Base-by-base conservation (phyloP, 2,329 filamentous ascomycete species). In the Penicillium sp. region DNA sequence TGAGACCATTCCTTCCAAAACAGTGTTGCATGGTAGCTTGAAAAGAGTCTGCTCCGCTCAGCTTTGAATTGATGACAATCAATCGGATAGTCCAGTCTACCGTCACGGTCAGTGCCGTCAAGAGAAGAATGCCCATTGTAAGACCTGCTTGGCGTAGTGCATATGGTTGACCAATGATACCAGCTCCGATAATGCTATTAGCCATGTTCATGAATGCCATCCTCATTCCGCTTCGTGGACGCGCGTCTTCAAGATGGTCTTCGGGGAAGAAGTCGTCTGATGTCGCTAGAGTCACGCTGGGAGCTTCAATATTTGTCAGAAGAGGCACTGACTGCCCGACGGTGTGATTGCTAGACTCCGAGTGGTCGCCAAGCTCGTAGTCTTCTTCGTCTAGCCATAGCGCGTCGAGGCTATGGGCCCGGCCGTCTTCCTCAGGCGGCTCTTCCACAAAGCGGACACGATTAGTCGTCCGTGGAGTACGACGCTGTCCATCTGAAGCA, bases 161-260 rank as follows among this genome's bases (percentile, higher is more conserved):
- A 72, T 97, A 98, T 10, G 93, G 91, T 72, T 98, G 93, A 3
- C 88, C 83, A 60, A 86, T 86, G 52, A 86, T 86, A 2, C 83
- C 83, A 27, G 83, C 83, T 27, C 83, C 83, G 54, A 98, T 96
- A 68, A 98, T 98, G 62, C 88, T 95, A 75, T 98, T 98, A 55
- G 93, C 92, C 93, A 98, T 98, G 73, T 98, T 98, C 90, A 97
- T 95, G 61, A 98, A 97, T 3, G 93, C 92, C 67, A 87, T 89
- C 54, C 81, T 79, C 73, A 97, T 79, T 4, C 87, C 87, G 50
- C 89, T 95, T 73, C 92, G 92, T 41, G 92, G 90, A 49, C 91
- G 80, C 18, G 81, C 78, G 55, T 70, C 77, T 58, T 83, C 81
- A 49, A 84, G 66, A 51, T 81, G 72, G 44, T 84, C 79, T 58